Base-by-base conservation (phyloP, 2,329 filamentous ascomycete species). In the Neurospora sp. region DNA sequence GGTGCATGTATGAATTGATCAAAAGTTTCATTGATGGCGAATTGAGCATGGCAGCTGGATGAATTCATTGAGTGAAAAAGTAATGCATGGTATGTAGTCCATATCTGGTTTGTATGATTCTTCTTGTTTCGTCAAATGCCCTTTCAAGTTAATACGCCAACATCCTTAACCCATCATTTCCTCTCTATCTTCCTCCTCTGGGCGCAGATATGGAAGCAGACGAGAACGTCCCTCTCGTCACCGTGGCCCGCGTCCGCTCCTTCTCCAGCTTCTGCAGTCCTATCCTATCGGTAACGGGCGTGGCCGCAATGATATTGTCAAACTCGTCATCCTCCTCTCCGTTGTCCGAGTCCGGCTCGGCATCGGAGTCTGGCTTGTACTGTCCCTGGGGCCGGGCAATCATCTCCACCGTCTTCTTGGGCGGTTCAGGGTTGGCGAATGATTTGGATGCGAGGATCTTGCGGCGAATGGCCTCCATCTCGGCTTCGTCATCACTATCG, bases 401-500 rank as follows among this genome's bases (percentile, higher is more conserved):
- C n/a, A 84, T 87, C 75, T 89, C 85, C 0, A 86, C 88, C 39
- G 78, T 77, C 70, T 86, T 85, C 74, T 89, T 89, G 81, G 68
- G 52, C 57, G 75, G 43, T 71, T 80, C 77, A 10, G 85, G 81
- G 73, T 92, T 92, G 57, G 91, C 83, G 76, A 99, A 99, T 0
- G 93, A 88, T 77, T 95, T 97, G 6, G 95, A 97, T 6, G 91
- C 91, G 2, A 99, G 86, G n/a, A 98, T 93, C 75, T 92, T 92
- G 69, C 91, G 89, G 67, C 96, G 88, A 68, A 99, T 90, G 77
- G 97, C 94, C 41, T 92, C 94, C 94, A 98, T 98, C 77, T 93
- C 90, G 68, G 83, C 85, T 19, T 92, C 91, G 75, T 96, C 93
- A 70, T 97, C 91, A 70, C 92, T 92, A 39, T 87, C 88, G 69